Conservation (phyloP, 202 grass and related monocot species). For the Zoysia matrella region DNA sequence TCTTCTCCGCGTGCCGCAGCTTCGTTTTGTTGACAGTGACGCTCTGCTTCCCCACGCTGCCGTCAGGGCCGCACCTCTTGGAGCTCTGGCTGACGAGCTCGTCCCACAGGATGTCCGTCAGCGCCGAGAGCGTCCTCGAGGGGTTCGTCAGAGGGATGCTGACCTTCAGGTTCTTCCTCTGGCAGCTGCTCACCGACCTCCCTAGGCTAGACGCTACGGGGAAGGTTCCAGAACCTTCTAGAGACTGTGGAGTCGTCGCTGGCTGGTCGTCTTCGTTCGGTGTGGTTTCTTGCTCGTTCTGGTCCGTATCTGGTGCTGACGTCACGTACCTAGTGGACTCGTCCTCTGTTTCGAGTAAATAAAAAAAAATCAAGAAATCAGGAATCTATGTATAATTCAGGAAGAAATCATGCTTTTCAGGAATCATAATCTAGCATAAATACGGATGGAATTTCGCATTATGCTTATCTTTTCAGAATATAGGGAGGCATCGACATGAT, state of each 20-base stretch:
- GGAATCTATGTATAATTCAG: neutral
- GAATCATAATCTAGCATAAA: slow-evolving; percentile 14
- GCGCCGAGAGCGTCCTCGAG: slow-evolving; percentile 59
- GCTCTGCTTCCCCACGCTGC: slow-evolving; percentile 33
- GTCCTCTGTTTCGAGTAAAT: slow-evolving; percentile 56
- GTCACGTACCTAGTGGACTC: slow-evolving; percentile 41
- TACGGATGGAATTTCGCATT: neutral
- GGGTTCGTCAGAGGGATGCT: slow-evolving; percentile 77
- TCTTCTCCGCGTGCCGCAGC: slow-evolving; percentile 81
- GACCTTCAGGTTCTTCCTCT: slow-evolving; percentile 75
- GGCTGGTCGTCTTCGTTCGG: slow-evolving; percentile 42
- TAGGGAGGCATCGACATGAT: neutral
- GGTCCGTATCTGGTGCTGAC: slow-evolving; percentile 38
- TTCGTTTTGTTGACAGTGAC: slow-evolving; percentile 61
- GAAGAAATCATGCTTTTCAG: neutral
- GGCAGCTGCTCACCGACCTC: slow-evolving; percentile 49
- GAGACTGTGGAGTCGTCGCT: slow-evolving; percentile 5
- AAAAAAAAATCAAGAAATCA: neutral
- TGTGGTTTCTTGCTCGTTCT: slow-evolving; percentile 14
- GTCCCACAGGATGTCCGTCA: slow-evolving; percentile 60
- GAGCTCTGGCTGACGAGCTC: slow-evolving; percentile 55
- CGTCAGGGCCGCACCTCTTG: slow-evolving; percentile 51
- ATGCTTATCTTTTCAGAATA: slow-evolving; percentile 5
- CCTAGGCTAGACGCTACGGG: slow-evolving; percentile 46
- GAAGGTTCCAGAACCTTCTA: slow-evolving; percentile 46